Base-by-base conservation (phyloP, 2,329 filamentous ascomycete species). In the Penicillium sp. region DNA sequence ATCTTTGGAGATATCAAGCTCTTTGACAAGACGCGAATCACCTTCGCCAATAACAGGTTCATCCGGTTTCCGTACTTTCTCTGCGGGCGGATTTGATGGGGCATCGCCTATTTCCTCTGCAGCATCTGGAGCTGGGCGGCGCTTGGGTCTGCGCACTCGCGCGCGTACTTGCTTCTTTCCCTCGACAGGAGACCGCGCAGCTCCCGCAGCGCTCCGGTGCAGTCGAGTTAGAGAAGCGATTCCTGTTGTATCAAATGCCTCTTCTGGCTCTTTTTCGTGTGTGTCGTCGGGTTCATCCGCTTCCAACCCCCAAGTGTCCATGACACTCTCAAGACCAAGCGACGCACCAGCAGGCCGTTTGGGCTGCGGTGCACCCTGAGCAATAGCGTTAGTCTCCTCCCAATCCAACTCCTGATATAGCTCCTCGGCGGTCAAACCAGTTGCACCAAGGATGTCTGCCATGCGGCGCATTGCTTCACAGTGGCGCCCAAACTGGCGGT, bases 21-120 rank as follows among this genome's bases (percentile, higher is more conserved):
- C 79, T 60, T 87, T 80, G 37, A 92, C 80, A 42, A 98, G 82
- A 43, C 82, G 83, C 0, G 91, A 96, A 69, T 96, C 92, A 8
- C 91, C 90, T 71, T 93, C 90, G 46, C 90, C 92, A 50, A 96
- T 83, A 5, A 13, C 45, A 48, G 52, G n/a, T 19, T 24, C 31
- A 29, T 26, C 26, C 1, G 44, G 16, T 22, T 42, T 37, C 13
- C 5, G 43, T n/a, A 21, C 16, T n/a, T 45, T 14, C 9, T 31
- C 26, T 21, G 26, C 16, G 19, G 24, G 26, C 7, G 26, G 39
- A 7, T 45, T 45, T 29, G 49, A 31, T 3, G 24, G 27, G 5
- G 14, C 11, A 22, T 51, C 43, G 2, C 46, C 14, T 29, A 22
- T 35, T 14, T 43, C 54, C 4, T 39, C 39, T 24, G 44, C n/a